A percentile compares a stretch with the other conserved stretches of the same genome.
Evolutionary conservation across 1,284 basidiomycete genomes (phyloP).

Genomic region (Moesziomyces sp.): DNA sequence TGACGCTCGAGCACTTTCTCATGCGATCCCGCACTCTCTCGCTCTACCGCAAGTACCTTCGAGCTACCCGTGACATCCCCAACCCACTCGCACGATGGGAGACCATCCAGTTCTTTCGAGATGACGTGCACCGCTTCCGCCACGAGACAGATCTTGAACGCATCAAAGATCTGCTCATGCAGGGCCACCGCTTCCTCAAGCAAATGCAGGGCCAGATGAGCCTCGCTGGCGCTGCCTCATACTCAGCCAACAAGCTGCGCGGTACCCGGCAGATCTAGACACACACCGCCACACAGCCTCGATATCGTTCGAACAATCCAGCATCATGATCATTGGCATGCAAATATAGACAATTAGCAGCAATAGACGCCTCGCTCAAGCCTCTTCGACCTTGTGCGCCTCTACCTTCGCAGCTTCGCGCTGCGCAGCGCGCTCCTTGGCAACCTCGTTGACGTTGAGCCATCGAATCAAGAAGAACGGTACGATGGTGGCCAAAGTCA

Average conservation of each 20-base stretch:
- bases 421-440: constrained; percentile 10
- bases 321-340: no score
- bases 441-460: constrained; percentile 25
- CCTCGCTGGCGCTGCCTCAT: constrained; percentile 32
- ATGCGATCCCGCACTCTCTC: constrained; percentile 43
- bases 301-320: no score
- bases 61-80: constrained; percentile 56
- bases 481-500: constrained; percentile 12
- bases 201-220: constrained; percentile 56
- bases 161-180: constrained; percentile 46
- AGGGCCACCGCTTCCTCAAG: constrained; percentile 45
- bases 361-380: constrained; percentile 1
- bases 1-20: constrained; percentile 55
- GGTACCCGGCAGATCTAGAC: not conserved
- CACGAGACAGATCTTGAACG: constrained; percentile 38
- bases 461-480: constrained; percentile 26
- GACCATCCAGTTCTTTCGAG: constrained; percentile 54
- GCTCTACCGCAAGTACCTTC: constrained; percentile 55
- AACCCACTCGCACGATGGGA: constrained; percentile 58
- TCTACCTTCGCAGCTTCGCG: constrained; percentile 2
- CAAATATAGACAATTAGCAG: constrained; percentile 16
- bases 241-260: not conserved
- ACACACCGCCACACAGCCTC: no score
- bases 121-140: constrained; percentile 39
- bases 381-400: constrained; percentile 6